Conservation (phyloP, 176 grass and related monocot genomes). For the Juncus effusus region DNA sequence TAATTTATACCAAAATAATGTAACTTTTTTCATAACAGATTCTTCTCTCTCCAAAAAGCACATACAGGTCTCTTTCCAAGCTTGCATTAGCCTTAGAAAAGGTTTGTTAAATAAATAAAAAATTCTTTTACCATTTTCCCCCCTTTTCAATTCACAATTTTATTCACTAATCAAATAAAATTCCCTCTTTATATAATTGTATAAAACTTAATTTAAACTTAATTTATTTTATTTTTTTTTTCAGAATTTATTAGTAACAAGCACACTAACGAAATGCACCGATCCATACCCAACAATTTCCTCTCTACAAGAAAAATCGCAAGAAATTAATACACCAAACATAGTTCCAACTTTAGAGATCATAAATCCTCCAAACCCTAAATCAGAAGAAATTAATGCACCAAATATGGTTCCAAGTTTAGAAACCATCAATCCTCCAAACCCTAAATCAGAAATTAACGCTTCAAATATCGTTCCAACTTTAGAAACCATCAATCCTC, state of each 20-base stretch:
- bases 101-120: constrained; percentile 40
- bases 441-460: constrained; percentile 17
- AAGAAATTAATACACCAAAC: constrained; percentile 21
- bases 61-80: constrained; percentile 70
- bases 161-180: background rate
- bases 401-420: constrained; percentile 20
- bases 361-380: constrained; percentile 6
- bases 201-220: background rate
- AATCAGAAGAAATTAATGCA: background rate
- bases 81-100: constrained; percentile 87
- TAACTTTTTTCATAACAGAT: constrained; percentile 52
- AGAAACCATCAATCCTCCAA: background rate
- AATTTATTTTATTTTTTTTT: constrained; percentile 26
- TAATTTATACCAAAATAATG: constrained; percentile 4
- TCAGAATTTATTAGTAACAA: constrained; percentile 89
- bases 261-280: constrained; percentile 62
- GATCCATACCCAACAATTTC: constrained; percentile 56
- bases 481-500: background rate
- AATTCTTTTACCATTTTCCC: background rate
- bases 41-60: constrained; percentile 84
- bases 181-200: background rate
- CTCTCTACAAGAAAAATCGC: constrained; percentile 18
- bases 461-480: constrained; percentile 17
- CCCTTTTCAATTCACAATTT: background rate
- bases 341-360: constrained; percentile 14